Base-by-base conservation (phyloP, 768 basidiomycete species). In the Calocybe indica region DNA sequence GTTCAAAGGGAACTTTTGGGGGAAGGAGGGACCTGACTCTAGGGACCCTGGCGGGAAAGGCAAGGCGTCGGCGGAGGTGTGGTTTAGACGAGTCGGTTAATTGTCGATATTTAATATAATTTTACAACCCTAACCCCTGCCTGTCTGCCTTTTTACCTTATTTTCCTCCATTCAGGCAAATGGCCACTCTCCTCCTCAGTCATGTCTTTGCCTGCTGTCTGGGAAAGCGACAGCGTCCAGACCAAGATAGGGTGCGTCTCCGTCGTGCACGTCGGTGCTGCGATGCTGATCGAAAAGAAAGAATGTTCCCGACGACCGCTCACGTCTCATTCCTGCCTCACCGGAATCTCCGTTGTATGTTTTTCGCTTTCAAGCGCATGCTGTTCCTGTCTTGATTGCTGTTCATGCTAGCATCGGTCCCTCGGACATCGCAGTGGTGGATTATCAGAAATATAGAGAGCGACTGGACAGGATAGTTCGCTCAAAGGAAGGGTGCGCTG, bases 401-500 rank as follows among this genome's bases (percentile, higher is more conserved):
- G 10, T 31, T 29, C 7, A 36, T 48, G 38, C 31, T 14, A 49
- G 53, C 37, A 38, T 14, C 29, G 39, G 32, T 22, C 10, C 33
- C 47, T 52, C 56, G 2, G 47, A 37, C 31, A 47, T 49, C 4
- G 53, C 49, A 30, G 56, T 59, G 8, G 51, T 73, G 29, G 74
- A 80, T 63, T 72, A 75, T 36, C 72, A 75, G 48, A 67, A 64
- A 36, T 56, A 79, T 53, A 76, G 75, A 56, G 76, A 77, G 34
- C 63, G 77, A 15, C 62, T 83, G 43, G 67, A 67, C 2, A 63
- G 66, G 15, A 80, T 83, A 41, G 79, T 83, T 29, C 76, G 76
- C 10, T 63, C 76, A 1, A 80, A 80, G 61, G 78, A 80, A 65
- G 73, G 76, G 80, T 79, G 41, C 53, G 75, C 60, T 4, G 41